Evolutionary conservation across 2,329 filamentous ascomycete genomes (phyloP), one percentile per base, ranked within the genome.

Genomic region (Clonostachys rhizophaga): DNA sequence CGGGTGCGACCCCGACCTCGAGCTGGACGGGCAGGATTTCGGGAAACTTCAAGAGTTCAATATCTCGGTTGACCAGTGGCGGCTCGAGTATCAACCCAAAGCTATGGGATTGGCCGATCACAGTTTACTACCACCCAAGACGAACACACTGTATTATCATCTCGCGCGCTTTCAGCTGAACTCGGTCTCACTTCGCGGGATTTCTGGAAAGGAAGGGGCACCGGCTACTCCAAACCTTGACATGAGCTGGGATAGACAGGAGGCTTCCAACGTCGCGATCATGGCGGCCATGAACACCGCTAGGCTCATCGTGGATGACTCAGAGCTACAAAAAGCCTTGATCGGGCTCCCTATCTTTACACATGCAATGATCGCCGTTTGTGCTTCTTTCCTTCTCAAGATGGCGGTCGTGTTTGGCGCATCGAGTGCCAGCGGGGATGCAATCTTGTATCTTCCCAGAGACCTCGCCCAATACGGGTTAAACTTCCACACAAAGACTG

Each of bases 331-430:
- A 9, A 50, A 47, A 34, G 46, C 49, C 6, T 47, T 51, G 5
- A 51, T 51, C n/a, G 49, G 51, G 6, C 45, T 49, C 47, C 51
- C 51, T 14, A 53, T 53, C 8, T 51, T 51, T 44, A 47, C 45
- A 11, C 51, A 53, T 39, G 51, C 51, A 40, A 53, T 53, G 51
- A 53, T 53, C 17, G 51, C 51, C 11, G 51, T 53, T 12, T 53
- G 51, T 46, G 51, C 49, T 2, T 51, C 49, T 10, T 53, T 51
- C 43, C 45, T 51, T 3, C 43, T 53, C 24, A 53, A 53, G 45
- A 49, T 53, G 45, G 49, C 51, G 10, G 52, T 54, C 12, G 52
- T 50, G 1, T 54, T 50, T 40, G 52, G 50, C 20, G 40, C 30
- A 10, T 34, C 40, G 11, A 43, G 20, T 17, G 24, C 36, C n/a